A percentile compares a stretch with the other conserved stretches of the same genome.
Evolutionary conservation across 1,284 basidiomycete genomes (phyloP).

Genomic region (Ustanciosporium gigantosporum): DNA sequence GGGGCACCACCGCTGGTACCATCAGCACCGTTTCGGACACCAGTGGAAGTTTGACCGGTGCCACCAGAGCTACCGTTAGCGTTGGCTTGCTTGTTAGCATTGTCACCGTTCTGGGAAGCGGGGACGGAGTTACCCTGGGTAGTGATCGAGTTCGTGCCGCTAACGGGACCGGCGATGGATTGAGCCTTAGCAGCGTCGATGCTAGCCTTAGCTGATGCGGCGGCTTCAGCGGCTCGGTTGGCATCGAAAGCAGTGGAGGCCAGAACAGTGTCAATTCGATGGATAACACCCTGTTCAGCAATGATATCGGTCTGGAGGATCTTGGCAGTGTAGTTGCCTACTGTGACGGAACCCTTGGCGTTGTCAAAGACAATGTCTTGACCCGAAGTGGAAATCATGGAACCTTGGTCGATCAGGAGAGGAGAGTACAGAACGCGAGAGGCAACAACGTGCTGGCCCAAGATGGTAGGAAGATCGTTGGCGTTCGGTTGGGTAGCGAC

Average conservation of each 20-base stretch:
- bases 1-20: conserved; percentile 20
- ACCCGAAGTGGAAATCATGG: conserved; percentile 37
- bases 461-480: conserved; percentile 20
- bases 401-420: conserved; percentile 37
- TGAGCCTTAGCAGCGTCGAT: conserved; percentile 11
- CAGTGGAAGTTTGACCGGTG: conserved; percentile 14
- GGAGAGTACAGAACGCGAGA: conserved; percentile 44
- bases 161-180: conserved; percentile 26
- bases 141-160: conserved; percentile 35
- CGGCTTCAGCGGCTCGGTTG: conserved; percentile 39
- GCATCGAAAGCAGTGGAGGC: conserved; percentile 29
- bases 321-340: conserved; percentile 39
- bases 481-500: conserved; percentile 16
- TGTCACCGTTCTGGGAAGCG: conserved; percentile 18
- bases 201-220: conserved; percentile 21
- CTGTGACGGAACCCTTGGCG: conserved; percentile 27
- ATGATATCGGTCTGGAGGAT: conserved; percentile 48
- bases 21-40: conserved; percentile 22
- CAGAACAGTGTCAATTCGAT: conserved; percentile 44
- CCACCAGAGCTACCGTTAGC: conserved; percentile 22
- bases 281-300: conserved; percentile 40
- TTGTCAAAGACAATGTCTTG: conserved; percentile 46
- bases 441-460: conserved; percentile 42
- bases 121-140: conserved; percentile 39
- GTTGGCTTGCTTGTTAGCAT: conserved; percentile 21